Percentiles rank a stretch among this genome's conserved stretches.
These are phyloP conservation scores for Abrus precatorius DNA, from an alignment of 306 rosid species.

Conservation along the genomic window DNA sequence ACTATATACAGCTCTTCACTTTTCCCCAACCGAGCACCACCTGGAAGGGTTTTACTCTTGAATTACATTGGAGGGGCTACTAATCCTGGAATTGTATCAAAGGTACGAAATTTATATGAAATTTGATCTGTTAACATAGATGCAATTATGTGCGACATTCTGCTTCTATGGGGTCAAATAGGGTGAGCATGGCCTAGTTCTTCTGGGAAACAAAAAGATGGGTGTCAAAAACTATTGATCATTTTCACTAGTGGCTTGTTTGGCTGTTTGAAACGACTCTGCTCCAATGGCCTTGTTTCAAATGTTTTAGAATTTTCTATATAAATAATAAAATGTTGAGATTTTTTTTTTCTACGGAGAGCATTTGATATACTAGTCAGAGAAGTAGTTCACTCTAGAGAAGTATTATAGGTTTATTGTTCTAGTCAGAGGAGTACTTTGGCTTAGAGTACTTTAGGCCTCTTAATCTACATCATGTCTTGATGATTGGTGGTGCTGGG, in stretches of 20 bases:
- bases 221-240: conserved; percentile 28
- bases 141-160: conserved; percentile 22
- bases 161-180: conserved; percentile 37
- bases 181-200: neutral
- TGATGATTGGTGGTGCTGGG: conserved; percentile 23
- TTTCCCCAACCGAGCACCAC: conserved; percentile 93
- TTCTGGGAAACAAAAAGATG: conserved; percentile 23
- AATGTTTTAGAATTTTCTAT: conserved; percentile 35
- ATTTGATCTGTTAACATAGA: conserved; percentile 37
- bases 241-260: conserved; percentile 23
- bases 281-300: conserved; percentile 22
- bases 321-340: neutral
- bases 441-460: conserved; percentile 13
- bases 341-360: conserved; percentile 8
- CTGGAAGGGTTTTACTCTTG: conserved; percentile 91
- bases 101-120: conserved; percentile 63
- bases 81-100: conserved; percentile 79
- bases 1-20: conserved; percentile 98
- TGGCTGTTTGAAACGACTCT: conserved; percentile 36
- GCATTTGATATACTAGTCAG: conserved; percentile 9
- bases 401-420: conserved; percentile 18
- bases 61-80: conserved; percentile 99
- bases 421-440: neutral
- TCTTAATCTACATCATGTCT: conserved; percentile 11
- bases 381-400: conserved; percentile 16